Evolutionary conservation across 805 yeast species (phyloP), one percentile per base, ranked within the genome.

Genomic region (Helenozyma baotianmanensis): DNA sequence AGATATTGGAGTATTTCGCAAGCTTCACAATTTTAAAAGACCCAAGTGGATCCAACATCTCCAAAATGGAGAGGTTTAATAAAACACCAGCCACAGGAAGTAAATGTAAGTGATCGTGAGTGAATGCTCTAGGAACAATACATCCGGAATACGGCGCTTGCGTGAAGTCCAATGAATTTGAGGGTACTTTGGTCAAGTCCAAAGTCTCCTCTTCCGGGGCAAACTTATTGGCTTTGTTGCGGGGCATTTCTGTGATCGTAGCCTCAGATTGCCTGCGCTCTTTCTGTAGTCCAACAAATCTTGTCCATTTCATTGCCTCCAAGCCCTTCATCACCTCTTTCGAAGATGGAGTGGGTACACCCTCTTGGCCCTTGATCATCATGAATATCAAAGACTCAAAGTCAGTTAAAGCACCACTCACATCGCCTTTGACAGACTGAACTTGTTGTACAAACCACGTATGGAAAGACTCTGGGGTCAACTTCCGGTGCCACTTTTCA

Each of bases 361-460:
- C 29, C 14, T 30, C 33, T 11, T 41, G 46, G 5, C 62, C 65
- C 21, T 56, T 61, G 18, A 62, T 42, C 64, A 61, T 59, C 42
- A 47, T 30, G 36, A 51, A 62, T 4, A 57, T 46, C 17, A 62
- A 39, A 11, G 29, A 28, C 21, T 45, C 51, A 33, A 53, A 49
- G 11, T 47, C 51, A 3, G 25, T 34, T 19, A 30, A 13, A 3
- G 23, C 31, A 9, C 30, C 41, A 21, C 40, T 27, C 15, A 26
- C 17, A 0, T n/a, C 10, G 2, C 42, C 41, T 14, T 34, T 29
- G 8, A 33, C 29, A 6, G 11, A 13, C 10, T 15, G 10, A 1
- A 13, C 19, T 14, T 23, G 15, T 15, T 18, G 14, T n/a, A 41
- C 25, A 32, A 58, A 59, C 68, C 68, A 62, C 1, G 19, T 31